These are phyloP conservation scores for Wallacemonas sp. DNA, from an alignment of 208 protist species.

Conservation along the genomic window DNA sequence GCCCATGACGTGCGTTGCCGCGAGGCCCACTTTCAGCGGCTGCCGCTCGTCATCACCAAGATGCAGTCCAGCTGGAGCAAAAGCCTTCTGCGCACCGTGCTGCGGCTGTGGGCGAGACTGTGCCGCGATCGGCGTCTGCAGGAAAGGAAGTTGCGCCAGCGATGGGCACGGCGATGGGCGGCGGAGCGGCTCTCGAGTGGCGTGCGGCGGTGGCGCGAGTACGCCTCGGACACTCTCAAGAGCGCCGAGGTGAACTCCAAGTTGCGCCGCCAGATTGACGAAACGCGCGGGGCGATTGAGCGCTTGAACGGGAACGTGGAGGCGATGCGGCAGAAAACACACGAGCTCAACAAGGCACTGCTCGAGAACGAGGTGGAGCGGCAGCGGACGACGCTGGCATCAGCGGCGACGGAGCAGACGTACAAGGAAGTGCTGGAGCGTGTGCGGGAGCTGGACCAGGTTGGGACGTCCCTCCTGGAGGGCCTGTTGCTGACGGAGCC, in stretches of 20 bases:
- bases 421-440: conserved; percentile 52
- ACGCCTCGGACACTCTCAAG: conserved; percentile 45
- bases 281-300: conserved; percentile 34
- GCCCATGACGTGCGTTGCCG: conserved; percentile 44
- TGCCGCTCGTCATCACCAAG: conserved; percentile 53
- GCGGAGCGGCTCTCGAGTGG: conserved; percentile 40
- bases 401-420: conserved; percentile 36
- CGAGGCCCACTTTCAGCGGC: conserved; percentile 54
- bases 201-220: conserved; percentile 59
- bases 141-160: conserved; percentile 56
- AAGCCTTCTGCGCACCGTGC: conserved; percentile 47
- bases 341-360: conserved; percentile 32
- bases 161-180: conserved; percentile 60
- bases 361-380: conserved; percentile 36
- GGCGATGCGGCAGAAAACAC: conserved; percentile 36
- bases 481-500: conserved; percentile 45
- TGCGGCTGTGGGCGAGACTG: conserved; percentile 59
- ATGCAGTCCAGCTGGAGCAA: conserved; percentile 58
- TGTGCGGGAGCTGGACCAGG: conserved; percentile 66
- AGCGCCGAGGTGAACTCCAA: conserved; percentile 36
- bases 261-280: conserved; percentile 35
- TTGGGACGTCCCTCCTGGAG: conserved; percentile 60
- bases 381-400: conserved; percentile 26
- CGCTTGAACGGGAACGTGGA: conserved; percentile 37
- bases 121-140: conserved; percentile 47